Evolutionary conservation across 1,284 basidiomycete species (phyloP).

Genomic region (Dichomitus squalens): DNA sequence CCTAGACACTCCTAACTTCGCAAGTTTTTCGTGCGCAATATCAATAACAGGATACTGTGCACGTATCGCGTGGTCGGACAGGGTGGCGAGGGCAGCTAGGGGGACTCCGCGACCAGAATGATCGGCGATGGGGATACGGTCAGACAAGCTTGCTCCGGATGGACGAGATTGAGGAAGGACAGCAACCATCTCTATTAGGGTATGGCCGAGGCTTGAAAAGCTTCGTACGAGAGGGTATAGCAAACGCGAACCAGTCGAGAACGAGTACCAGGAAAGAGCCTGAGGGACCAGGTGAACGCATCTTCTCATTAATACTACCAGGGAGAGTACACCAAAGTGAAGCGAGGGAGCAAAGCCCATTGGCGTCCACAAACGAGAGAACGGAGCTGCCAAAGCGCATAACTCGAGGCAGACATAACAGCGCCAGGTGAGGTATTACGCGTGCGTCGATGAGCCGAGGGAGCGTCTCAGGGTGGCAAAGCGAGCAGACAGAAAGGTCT

Average conservation of each 20-base stretch:
- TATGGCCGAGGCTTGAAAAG: neutral
- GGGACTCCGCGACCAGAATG: neutral
- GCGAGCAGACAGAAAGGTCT: too few species aligned
- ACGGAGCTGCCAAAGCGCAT: neutral
- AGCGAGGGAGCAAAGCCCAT: neutral
- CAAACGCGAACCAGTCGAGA: neutral
- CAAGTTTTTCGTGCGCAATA: neutral
- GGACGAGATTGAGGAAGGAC: neutral
- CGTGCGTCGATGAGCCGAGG: too few species aligned
- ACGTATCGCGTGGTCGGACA: neutral
- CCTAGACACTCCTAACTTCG: neutral
- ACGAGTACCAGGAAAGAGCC: neutral
- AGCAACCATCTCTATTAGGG: neutral
- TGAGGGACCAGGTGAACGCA: neutral
- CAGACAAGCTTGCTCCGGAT: neutral
- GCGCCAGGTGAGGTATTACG: too few species aligned
- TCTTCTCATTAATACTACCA: neutral
- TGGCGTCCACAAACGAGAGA: neutral
- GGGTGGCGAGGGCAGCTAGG: neutral
- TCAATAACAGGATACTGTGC: neutral
- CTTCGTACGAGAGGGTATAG: neutral
- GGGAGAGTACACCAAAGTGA: neutral
- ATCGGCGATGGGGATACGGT: neutral
- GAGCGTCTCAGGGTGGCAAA: too few species aligned
- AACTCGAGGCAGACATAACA: neutral